Evolutionary conservation across 2,329 filamentous ascomycete species (phyloP).

Genomic region (Alternaria viburni): DNA sequence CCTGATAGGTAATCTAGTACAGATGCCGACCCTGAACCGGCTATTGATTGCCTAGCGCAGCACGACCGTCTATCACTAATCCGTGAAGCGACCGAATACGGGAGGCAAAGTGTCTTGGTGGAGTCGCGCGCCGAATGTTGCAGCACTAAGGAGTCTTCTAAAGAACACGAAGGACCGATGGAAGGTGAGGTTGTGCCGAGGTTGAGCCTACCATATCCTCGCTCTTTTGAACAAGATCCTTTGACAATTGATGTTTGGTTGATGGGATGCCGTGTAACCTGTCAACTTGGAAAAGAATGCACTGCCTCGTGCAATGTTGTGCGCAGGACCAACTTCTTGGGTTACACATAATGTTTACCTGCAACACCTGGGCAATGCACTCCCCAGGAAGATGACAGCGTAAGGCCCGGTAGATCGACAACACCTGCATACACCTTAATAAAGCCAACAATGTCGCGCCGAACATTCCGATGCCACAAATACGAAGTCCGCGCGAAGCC

Average conservation of each 20-base stretch:
- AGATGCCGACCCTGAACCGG: background rate
- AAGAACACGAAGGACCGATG: background rate
- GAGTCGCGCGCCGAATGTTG: background rate
- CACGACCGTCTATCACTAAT: background rate
- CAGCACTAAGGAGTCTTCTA: background rate
- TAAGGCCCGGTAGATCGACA: background rate
- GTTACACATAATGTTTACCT: background rate
- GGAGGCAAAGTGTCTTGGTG: background rate
- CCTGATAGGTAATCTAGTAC: background rate
- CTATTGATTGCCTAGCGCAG: background rate
- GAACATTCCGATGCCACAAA: background rate
- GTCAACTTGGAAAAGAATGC: background rate
- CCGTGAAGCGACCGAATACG: background rate
- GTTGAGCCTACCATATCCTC: background rate
- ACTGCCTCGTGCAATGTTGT: background rate
- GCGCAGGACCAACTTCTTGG: background rate
- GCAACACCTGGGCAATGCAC: background rate
- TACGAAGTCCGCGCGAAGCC: background rate
- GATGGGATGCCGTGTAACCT: background rate
- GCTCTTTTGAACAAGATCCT: background rate
- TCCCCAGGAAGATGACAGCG: background rate
- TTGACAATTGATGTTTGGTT: background rate
- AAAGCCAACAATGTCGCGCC: background rate
- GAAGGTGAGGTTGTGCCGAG: background rate
- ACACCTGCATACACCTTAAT: background rate